A percentile compares a stretch with the other conserved stretches of the same genome.
These are phyloP conservation scores for Lipomyces orientalis DNA, from an alignment of 805 yeast species.

Conservation along the genomic window DNA sequence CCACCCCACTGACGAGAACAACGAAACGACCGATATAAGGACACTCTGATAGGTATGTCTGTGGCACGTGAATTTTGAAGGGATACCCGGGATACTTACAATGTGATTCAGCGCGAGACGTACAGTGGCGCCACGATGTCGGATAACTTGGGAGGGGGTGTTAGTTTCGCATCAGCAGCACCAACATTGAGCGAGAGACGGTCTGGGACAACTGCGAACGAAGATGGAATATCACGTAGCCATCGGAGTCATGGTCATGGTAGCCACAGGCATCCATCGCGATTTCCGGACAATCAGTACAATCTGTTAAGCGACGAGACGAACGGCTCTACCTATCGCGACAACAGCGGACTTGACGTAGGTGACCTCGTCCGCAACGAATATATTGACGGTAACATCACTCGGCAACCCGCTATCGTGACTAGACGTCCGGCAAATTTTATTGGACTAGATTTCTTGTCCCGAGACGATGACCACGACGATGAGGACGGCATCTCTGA, in stretches of 20 bases:
- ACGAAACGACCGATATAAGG: neutral
- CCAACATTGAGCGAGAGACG: neutral
- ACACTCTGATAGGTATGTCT: neutral
- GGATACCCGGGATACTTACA: neutral
- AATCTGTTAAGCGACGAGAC: neutral
- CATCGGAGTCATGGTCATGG: neutral
- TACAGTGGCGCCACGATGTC: neutral
- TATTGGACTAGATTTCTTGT: neutral
- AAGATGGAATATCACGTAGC: neutral
- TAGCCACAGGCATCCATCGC: neutral
- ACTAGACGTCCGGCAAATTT: neutral
- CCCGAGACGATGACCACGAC: neutral
- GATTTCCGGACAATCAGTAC: neutral
- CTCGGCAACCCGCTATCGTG: neutral
- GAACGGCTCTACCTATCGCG: neutral
- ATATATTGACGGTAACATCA: neutral
- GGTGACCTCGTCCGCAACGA: neutral
- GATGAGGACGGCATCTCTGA: neutral
- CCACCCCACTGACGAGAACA: neutral
- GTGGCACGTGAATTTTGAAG: constrained; percentile 1
- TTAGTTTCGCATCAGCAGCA: neutral
- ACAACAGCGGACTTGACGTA: neutral
- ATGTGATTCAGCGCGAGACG: neutral
- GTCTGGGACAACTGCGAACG: neutral
- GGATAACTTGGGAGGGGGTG: neutral